A percentile compares a stretch with the other conserved stretches of the same genome.
Conservation (phyloP, 129 eudicot species). For the Chrysanthemum makinoi region DNA sequence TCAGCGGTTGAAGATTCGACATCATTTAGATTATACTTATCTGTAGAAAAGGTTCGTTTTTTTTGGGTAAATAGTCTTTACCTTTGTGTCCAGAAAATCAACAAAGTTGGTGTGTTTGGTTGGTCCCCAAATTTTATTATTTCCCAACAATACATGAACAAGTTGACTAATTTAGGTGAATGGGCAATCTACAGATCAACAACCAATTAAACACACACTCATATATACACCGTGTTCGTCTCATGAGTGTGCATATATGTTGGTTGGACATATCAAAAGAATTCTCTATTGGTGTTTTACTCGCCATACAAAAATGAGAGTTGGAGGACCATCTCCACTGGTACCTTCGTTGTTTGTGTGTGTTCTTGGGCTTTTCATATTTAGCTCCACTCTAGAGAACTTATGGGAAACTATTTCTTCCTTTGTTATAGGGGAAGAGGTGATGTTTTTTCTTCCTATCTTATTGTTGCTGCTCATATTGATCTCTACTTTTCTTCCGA, state of each 20-base stretch:
- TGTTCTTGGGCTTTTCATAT: conserved; percentile 39
- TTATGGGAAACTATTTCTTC: conserved; percentile 29
- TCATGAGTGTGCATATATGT: background rate
- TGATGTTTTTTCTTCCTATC: conserved; percentile 31
- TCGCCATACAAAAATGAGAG: conserved; percentile 23
- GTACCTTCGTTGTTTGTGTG: conserved; percentile 53
- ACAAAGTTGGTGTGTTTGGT: background rate
- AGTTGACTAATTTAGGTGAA: conserved; percentile 11
- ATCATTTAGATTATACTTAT: too few relatives aligned
- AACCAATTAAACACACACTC: background rate
- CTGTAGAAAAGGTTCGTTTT: background rate
- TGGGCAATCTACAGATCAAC: conserved; percentile 26
- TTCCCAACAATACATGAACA: background rate
- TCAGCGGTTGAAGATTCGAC: too few relatives aligned
- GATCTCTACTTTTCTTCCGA: conserved; percentile 23
- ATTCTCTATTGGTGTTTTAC: background rate
- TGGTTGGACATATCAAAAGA: too few relatives aligned
- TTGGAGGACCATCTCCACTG: conserved; percentile 45
- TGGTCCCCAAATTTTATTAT: background rate
- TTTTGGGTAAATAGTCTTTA: background rate
- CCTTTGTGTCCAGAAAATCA: background rate
- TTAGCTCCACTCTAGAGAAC: conserved; percentile 34
- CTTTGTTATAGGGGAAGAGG: conserved; percentile 21
- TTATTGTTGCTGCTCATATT: conserved; percentile 38
- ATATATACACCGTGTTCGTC: background rate